phyloP scores from a whole-genome alignment of 805 yeast species.

The Ogataea saltuana region DNA sequence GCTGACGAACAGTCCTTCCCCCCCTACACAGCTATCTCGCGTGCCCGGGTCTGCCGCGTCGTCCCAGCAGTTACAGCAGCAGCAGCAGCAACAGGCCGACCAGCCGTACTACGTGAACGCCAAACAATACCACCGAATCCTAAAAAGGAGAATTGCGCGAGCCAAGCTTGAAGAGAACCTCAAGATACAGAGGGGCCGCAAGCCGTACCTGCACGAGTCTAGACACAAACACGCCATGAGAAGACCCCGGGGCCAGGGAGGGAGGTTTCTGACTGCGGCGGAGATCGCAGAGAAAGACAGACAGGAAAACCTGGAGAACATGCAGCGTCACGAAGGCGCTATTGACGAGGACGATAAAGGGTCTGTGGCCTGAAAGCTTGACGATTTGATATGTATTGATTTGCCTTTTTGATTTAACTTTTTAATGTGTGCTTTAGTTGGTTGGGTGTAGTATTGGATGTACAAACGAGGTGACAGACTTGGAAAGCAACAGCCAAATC shows the following conservation, averaged over 20 bases:
- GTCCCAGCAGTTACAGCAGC: constrained; percentile 11
- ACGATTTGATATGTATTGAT: constrained; percentile 1
- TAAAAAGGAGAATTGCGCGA: constrained; percentile 90
- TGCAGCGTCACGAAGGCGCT: constrained; percentile 13
- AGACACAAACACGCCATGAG: constrained; percentile 99
- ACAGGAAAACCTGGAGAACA: constrained; percentile 34
- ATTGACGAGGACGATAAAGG: constrained; percentile 8
- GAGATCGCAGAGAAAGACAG: constrained; percentile 72
- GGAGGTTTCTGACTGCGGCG: constrained; percentile 93
- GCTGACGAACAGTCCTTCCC: constrained; percentile 23
- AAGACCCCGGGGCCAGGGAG: constrained; percentile 98
- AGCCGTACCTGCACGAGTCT: constrained; percentile 94
- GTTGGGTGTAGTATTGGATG: background rate
- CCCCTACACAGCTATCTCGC: constrained; percentile 17
- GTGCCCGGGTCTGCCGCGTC: no score
- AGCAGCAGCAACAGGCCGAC: constrained; percentile 42
- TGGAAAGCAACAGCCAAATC: no score
- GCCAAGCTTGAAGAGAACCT: constrained; percentile 89
- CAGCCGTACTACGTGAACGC: constrained; percentile 98
- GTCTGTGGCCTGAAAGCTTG: constrained; percentile 6
- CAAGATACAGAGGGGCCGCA: constrained; percentile 84
- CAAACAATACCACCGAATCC: constrained; percentile 92
- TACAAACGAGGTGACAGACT: no score
- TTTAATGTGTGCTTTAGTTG: background rate
- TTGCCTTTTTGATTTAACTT: background rate